Evolutionary conservation across 176 grass and related monocot species (phyloP).

Genomic region (Phyllostachys edulis): DNA sequence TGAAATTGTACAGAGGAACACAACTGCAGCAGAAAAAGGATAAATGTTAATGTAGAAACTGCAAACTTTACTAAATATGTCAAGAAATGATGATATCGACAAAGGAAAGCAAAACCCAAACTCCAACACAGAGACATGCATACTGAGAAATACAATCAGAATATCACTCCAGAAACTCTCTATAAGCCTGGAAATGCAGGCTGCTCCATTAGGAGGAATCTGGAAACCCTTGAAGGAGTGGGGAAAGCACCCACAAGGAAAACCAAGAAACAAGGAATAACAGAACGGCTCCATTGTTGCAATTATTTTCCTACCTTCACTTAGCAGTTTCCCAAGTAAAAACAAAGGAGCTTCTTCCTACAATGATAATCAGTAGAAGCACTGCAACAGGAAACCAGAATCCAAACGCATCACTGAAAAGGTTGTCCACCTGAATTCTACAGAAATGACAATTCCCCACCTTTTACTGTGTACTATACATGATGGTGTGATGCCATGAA

Average conservation of each 20-base stretch:
- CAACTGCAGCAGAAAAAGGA: slow-evolving; percentile 66
- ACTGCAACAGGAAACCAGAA: not conserved
- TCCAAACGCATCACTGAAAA: not conserved
- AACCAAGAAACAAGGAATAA: not conserved
- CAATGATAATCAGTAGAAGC: not conserved
- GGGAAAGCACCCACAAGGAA: not conserved
- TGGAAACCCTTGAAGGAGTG: not conserved
- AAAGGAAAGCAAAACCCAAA: slow-evolving; percentile 5
- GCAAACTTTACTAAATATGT: not conserved
- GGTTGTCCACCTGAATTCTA: not conserved
- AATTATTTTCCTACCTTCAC: not conserved
- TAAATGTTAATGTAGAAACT: slow-evolving; percentile 11
- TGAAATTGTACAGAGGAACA: slow-evolving; percentile 97
- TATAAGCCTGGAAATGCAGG: not conserved
- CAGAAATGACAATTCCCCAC: no score
- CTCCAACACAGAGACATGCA: not conserved
- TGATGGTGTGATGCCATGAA: not conserved
- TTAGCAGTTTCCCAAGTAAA: no score
- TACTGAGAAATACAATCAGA: slow-evolving; percentile 4
- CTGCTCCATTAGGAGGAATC: not conserved
- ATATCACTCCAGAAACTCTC: not conserved
- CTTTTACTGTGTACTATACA: not conserved
- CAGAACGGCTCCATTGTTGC: not conserved
- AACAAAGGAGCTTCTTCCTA: no score
- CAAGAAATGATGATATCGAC: not conserved